Evolutionary conservation across 2,329 filamentous ascomycete species (phyloP).

Genomic region (Peltaster fructicola): DNA sequence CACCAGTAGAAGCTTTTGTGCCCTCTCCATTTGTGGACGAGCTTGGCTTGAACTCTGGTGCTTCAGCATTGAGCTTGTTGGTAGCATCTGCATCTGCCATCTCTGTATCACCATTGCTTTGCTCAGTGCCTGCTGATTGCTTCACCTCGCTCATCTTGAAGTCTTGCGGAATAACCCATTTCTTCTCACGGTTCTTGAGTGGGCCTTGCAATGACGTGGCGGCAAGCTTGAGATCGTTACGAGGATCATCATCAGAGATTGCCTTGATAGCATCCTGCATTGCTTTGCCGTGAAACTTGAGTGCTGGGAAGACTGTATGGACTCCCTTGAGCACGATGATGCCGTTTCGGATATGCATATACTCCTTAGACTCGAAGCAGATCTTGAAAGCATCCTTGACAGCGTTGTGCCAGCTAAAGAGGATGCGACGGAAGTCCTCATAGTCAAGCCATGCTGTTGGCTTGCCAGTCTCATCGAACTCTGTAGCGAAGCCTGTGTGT

Average conservation of each 20-base stretch:
- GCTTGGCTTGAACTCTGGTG: constrained; percentile 45
- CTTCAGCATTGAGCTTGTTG: constrained; percentile 34
- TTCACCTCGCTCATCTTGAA: no score
- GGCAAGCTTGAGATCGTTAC: constrained; percentile 58
- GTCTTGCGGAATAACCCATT: constrained; percentile 58
- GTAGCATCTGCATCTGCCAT: constrained; percentile 15
- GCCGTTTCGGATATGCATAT: constrained; percentile 95
- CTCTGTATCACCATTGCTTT: no score
- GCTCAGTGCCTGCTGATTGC: no score
- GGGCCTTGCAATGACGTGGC: constrained; percentile 55
- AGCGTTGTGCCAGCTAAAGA: constrained; percentile 82
- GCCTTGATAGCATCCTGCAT: constrained; percentile 49
- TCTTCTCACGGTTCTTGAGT: constrained; percentile 46
- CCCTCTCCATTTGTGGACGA: constrained; percentile 25
- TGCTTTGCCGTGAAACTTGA: constrained; percentile 69
- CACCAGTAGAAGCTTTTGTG: constrained; percentile 11
- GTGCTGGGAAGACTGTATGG: constrained; percentile 65
- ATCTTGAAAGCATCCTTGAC: constrained; percentile 63
- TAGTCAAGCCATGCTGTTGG: constrained; percentile 60
- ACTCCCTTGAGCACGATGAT: constrained; percentile 75
- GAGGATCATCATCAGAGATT: constrained; percentile 40
- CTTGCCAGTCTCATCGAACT: constrained; percentile 40
- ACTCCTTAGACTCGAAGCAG: constrained; percentile 69
- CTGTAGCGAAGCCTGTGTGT: constrained; percentile 63
- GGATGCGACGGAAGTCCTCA: constrained; percentile 66